These are phyloP conservation scores for Globisporangium alternatum DNA, from an alignment of 352 stramenopile genomes.

Conservation along the genomic window DNA sequence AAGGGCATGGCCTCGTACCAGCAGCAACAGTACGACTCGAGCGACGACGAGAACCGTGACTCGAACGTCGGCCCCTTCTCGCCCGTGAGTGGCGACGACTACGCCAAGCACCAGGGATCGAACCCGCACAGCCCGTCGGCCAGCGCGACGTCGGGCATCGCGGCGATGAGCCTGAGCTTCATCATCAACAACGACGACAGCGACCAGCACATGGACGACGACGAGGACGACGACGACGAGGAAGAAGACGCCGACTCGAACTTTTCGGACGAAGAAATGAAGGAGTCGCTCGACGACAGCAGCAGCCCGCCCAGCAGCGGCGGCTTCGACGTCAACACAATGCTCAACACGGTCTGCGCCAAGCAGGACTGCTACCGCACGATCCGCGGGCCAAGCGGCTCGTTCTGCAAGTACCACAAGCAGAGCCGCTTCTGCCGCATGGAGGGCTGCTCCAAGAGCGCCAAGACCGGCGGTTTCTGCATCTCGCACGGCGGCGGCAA, in stretches of 20 bases:
- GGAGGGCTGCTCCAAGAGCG: conserved; percentile 64
- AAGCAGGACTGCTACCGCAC: conserved; percentile 79
- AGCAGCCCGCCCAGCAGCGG: conserved; percentile 24
- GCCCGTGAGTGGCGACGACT: not conserved
- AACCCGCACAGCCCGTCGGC: conserved; percentile 21
- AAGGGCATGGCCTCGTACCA: conserved; percentile 34
- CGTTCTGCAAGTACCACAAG: conserved; percentile 87
- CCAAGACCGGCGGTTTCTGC: conserved; percentile 78
- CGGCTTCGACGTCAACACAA: conserved; percentile 47
- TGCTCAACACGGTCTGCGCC: conserved; percentile 78
- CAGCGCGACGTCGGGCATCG: conserved; percentile 47
- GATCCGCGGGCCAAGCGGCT: conserved; percentile 56
- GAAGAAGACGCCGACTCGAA: conserved; percentile 24
- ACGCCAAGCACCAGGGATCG: conserved; percentile 8
- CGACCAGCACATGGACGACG: conserved; percentile 26
- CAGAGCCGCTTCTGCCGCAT: conserved; percentile 77
- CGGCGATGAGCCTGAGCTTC: conserved; percentile 82
- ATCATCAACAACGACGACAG: conserved; percentile 69
- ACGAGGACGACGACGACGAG: conserved; percentile 20
- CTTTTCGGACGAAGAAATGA: conserved; percentile 45
- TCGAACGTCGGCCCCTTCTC: conserved; percentile 13
- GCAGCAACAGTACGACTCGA: conserved; percentile 19
- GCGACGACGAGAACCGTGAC: conserved; percentile 32
- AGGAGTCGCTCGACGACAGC: conserved; percentile 25
- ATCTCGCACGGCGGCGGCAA: conserved; percentile 75